These are phyloP conservation scores for Metschnikowia peoriensis DNA, from an alignment of 805 yeast species.

Conservation along the genomic window DNA sequence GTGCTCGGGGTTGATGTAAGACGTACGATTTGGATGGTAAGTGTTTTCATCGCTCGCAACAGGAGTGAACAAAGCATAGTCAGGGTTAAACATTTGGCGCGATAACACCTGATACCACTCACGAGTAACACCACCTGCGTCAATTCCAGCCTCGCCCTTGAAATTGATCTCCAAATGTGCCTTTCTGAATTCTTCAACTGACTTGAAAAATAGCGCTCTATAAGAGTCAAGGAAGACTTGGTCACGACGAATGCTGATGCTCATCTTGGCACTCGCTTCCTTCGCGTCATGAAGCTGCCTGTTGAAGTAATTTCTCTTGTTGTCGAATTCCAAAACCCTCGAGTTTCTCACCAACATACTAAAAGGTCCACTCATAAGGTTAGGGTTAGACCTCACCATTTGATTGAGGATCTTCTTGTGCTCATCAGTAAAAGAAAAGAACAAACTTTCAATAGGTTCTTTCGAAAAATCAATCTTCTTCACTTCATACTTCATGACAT, in stretches of 20 bases:
- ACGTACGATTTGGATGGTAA: constrained; percentile 91
- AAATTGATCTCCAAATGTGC: constrained; percentile 78
- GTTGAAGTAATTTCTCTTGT: constrained; percentile 82
- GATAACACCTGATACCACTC: constrained; percentile 97
- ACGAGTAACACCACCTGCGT: constrained; percentile 96
- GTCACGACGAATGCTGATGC: constrained; percentile 75
- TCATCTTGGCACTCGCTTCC: constrained; percentile 47
- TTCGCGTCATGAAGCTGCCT: constrained; percentile 60
- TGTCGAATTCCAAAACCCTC: constrained; percentile 88
- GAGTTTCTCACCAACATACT: constrained; percentile 86
- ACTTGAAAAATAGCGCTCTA: constrained; percentile 74
- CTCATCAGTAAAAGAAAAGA: constrained; percentile 83
- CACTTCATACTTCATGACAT: constrained; percentile 57
- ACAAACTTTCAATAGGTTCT: constrained; percentile 74
- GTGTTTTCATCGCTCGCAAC: constrained; percentile 91
- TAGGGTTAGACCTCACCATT: constrained; percentile 88
- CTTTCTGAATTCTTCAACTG: constrained; percentile 67
- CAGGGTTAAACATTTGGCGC: constrained; percentile 94
- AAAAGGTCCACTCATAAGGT: constrained; percentile 94
- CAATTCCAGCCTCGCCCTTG: constrained; percentile 93
- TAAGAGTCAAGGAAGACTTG: constrained; percentile 92
- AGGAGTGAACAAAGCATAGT: constrained; percentile 87
- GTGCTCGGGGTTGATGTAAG: constrained; percentile 92
- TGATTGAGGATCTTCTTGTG: constrained; percentile 85
- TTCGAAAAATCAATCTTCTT: constrained; percentile 63